These are phyloP conservation scores for Serendipita sp. DNA, from an alignment of 768 basidiomycete genomes.

Conservation along the genomic window DNA sequence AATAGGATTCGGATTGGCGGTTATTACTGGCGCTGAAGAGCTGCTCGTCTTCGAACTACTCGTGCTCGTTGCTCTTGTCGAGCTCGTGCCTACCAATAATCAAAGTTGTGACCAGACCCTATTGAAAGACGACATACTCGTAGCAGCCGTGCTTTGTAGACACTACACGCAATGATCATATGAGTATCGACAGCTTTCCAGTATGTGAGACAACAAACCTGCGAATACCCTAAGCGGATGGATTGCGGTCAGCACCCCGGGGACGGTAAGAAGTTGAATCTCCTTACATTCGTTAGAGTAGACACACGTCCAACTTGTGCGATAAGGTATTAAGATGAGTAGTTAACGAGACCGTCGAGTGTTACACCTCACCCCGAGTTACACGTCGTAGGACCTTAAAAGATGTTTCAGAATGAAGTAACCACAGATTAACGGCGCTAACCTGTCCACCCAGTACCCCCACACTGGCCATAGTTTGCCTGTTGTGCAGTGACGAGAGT, in stretches of 20 bases:
- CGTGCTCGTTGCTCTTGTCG: not conserved
- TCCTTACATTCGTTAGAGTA: not conserved
- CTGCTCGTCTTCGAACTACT: too few species aligned
- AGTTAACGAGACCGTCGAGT: not conserved
- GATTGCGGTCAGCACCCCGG: not conserved
- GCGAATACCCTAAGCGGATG: not conserved
- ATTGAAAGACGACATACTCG: not conserved
- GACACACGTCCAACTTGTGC: not conserved
- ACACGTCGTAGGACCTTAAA: not conserved
- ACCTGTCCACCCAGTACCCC: not conserved
- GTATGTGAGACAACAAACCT: not conserved
- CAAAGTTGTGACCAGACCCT: too few species aligned
- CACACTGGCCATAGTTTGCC: not conserved
- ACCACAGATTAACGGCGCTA: not conserved
- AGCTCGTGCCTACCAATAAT: not conserved
- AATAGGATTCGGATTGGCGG: not conserved
- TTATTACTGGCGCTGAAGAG: not conserved
- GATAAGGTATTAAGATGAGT: not conserved
- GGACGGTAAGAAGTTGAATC: not conserved
- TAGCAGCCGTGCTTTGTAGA: not conserved
- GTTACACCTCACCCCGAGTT: not conserved
- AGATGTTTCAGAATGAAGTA: not conserved
- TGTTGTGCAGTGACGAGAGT: not conserved
- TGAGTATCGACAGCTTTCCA: not conserved
- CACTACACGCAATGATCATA: not conserved